phyloP scores from a whole-genome alignment of 805 yeast genomes.

The Candida adriatica region DNA sequence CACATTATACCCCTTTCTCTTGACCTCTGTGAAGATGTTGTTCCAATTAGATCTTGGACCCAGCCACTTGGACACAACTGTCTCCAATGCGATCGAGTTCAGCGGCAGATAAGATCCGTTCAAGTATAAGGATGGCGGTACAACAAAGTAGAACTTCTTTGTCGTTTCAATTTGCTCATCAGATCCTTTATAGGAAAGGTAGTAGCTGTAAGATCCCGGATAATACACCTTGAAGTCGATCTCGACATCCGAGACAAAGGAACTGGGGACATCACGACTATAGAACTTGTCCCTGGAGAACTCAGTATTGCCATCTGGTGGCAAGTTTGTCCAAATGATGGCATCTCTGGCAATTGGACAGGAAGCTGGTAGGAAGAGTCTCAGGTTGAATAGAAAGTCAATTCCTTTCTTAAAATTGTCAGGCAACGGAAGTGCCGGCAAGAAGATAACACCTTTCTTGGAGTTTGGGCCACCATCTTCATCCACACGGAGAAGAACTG shows the following conservation, averaged over 20 bases:
- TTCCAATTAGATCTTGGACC: constrained; percentile 68
- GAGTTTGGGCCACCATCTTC: constrained; percentile 30
- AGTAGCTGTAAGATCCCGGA: constrained; percentile 81
- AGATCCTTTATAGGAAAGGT: constrained; percentile 46
- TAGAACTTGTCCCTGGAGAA: constrained; percentile 56
- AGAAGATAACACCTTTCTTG: constrained; percentile 32
- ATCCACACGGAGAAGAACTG: constrained; percentile 27
- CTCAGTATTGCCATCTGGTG: constrained; percentile 32
- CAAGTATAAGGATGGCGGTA: constrained; percentile 66
- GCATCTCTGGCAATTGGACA: constrained; percentile 68
- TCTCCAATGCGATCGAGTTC: constrained; percentile 74
- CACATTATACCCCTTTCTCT: constrained; percentile 86
- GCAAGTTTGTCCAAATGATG: constrained; percentile 66
- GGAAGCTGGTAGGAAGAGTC: constrained; percentile 68
- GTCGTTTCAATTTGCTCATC: constrained; percentile 39
- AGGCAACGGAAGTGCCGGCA: constrained; percentile 34
- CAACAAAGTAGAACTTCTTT: constrained; percentile 63
- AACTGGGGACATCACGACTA: constrained; percentile 42
- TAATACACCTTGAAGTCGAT: constrained; percentile 53
- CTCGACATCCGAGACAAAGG: constrained; percentile 56
- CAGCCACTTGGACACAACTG: constrained; percentile 88
- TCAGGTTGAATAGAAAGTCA: constrained; percentile 43
- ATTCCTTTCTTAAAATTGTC: constrained; percentile 26
- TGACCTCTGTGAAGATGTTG: constrained; percentile 49
- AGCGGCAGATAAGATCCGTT: constrained; percentile 54